Conservation (phyloP, 768 basidiomycete species). For the Hortiboletus flavorubellus region DNA sequence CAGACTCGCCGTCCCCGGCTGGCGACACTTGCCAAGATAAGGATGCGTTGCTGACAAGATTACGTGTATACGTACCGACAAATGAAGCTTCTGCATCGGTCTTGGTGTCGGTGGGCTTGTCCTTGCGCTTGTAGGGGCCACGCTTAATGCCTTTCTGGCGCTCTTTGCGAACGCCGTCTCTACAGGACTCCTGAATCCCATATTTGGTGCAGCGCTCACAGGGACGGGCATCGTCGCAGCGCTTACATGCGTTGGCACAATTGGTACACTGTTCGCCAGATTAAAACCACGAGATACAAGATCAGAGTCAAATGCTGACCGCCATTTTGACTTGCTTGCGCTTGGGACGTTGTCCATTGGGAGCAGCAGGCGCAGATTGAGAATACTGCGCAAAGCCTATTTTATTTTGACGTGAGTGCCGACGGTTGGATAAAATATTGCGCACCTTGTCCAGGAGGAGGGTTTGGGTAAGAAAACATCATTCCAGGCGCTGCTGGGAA, state of each 20-base stretch:
- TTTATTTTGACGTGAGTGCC: slow-evolving; percentile 17
- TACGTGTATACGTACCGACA: slow-evolving; percentile 12
- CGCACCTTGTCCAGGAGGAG: slow-evolving; percentile 38
- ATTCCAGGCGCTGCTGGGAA: slow-evolving; percentile 40
- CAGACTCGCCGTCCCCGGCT: slow-evolving; percentile 27
- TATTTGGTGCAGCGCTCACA: slow-evolving; percentile 66
- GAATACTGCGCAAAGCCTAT: slow-evolving; percentile 33
- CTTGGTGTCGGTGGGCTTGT: slow-evolving; percentile 27
- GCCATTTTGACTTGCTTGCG: slow-evolving; percentile 61
- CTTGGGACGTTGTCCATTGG: slow-evolving; percentile 35
- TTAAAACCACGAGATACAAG: neutral
- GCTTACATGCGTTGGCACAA: slow-evolving; percentile 55
- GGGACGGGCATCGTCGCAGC: slow-evolving; percentile 56
- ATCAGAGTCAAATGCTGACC: slow-evolving; percentile 32
- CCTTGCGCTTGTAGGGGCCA: slow-evolving; percentile 56
- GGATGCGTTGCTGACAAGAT: slow-evolving; percentile 3
- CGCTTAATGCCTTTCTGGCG: slow-evolving; percentile 59
- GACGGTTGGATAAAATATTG: slow-evolving; percentile 3
- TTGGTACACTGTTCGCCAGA: slow-evolving; percentile 44
- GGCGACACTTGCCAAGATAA: slow-evolving; percentile 14
- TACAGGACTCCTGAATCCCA: slow-evolving; percentile 52
- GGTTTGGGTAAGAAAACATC: slow-evolving; percentile 42
- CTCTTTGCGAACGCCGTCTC: slow-evolving; percentile 62
- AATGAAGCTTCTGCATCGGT: slow-evolving; percentile 18
- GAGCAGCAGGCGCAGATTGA: slow-evolving; percentile 21